Evolutionary conservation across 176 grass and related monocot genomes (phyloP).

Genomic region (Melocanna baccifera): DNA sequence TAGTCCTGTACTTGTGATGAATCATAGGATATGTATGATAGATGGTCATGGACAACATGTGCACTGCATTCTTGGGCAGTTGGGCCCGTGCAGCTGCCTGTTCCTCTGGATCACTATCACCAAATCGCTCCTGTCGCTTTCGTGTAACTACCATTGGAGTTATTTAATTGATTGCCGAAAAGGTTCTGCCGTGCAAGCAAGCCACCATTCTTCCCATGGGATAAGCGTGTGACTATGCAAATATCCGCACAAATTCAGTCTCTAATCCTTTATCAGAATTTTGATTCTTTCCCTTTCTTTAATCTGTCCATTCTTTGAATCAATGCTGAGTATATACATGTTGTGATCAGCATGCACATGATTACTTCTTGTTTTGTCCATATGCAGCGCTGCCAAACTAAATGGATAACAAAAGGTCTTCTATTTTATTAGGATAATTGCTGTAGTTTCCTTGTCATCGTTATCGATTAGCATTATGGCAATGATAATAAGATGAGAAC

Average conservation of each 20-base stretch:
- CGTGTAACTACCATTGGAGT: not conserved
- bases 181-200: constrained; percentile 53
- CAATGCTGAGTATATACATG: not conserved
- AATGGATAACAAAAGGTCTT: constrained; percentile 20
- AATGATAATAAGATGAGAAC: not conserved
- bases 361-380: not conserved
- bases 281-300: not conserved
- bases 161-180: not conserved
- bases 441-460: not conserved
- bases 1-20: not conserved
- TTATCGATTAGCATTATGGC: not conserved
- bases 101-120: constrained; percentile 19
- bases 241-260: not conserved
- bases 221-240: constrained; percentile 12
- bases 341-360: constrained; percentile 1
- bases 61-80: constrained; percentile 8
- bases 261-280: constrained; percentile 1
- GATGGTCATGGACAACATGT: not conserved
- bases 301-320: not conserved
- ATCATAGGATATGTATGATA: not conserved
- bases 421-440: constrained; percentile 1
- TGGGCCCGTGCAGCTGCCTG: not conserved
- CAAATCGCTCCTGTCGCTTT: constrained; percentile 22
- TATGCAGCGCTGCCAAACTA: constrained; percentile 26
- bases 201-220: not conserved